These are phyloP conservation scores for Aristolochia fimbriata DNA, from an alignment of 164 flowering plant genomes.

Conservation along the genomic window DNA sequence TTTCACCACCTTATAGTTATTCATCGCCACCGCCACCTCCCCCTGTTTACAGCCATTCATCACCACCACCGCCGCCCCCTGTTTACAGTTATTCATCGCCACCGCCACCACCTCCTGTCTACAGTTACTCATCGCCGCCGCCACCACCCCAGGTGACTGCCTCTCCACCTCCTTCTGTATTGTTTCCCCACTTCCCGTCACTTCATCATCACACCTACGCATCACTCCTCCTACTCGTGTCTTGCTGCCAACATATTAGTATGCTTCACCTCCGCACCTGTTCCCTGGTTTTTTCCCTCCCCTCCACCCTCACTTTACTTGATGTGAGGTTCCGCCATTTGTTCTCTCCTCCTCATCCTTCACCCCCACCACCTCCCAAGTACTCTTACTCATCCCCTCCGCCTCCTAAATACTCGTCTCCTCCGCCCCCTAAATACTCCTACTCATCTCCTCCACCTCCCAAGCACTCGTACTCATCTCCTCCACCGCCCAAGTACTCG, in stretches of 20 bases:
- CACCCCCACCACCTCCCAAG: no score
- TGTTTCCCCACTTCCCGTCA: neutral
- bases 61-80: conserved; percentile 16
- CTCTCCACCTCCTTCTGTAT: no score
- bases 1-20: conserved; percentile 6
- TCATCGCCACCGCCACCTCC: conserved; percentile 9
- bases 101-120: conserved; percentile 8
- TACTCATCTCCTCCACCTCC: no score
- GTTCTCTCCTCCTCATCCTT: no score
- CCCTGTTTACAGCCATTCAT: conserved; percentile 5
- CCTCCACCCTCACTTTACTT: neutral
- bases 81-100: conserved; percentile 5
- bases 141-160: no score
- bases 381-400: no score
- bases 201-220: neutral
- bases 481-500: no score
- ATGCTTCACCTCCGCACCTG: conserved; percentile 9
- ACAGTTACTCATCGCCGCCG: conserved; percentile 14
- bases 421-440: no score
- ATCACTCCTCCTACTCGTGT: neutral
- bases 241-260: conserved; percentile 7
- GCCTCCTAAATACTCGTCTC: no score
- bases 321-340: neutral
- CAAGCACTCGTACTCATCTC: no score
- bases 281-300: neutral